These are phyloP conservation scores for Carpinus viminea DNA, from an alignment of 306 rosid genomes.

Conservation along the genomic window DNA sequence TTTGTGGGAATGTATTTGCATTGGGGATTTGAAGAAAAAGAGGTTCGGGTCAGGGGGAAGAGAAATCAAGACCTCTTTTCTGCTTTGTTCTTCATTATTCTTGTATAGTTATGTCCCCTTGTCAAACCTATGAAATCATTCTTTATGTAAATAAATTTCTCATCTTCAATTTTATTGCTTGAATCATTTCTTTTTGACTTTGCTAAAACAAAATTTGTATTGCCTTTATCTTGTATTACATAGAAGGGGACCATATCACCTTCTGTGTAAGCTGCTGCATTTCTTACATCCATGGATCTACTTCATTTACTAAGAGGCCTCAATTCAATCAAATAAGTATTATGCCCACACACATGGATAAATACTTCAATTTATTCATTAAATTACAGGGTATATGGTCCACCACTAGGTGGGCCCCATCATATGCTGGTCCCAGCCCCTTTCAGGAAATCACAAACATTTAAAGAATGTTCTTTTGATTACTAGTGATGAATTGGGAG, in stretches of 20 bases:
- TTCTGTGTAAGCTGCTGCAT: background rate
- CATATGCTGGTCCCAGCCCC: background rate
- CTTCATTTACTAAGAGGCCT: background rate
- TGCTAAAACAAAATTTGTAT: background rate
- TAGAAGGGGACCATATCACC: background rate
- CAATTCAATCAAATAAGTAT: background rate
- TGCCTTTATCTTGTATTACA: background rate
- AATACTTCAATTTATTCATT: background rate
- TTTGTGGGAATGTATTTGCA: slow-evolving; percentile 4
- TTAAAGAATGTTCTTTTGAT: background rate
- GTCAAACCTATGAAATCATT: background rate
- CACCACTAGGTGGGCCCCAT: background rate
- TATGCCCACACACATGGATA: background rate
- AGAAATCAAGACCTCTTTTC: background rate
- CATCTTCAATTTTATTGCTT: background rate
- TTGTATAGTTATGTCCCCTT: background rate
- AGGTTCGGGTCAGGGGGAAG: background rate
- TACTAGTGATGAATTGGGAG: slow-evolving; percentile 1
- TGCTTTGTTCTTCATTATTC: background rate
- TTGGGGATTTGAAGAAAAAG: background rate
- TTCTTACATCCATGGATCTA: background rate
- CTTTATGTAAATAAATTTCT: background rate
- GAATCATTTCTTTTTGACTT: background rate
- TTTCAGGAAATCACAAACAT: background rate
- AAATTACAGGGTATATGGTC: background rate